A percentile compares a stretch with the other conserved stretches of the same genome.
These are phyloP conservation scores for Barnettozyma californica DNA, from an alignment of 805 yeast species.

Conservation along the genomic window DNA sequence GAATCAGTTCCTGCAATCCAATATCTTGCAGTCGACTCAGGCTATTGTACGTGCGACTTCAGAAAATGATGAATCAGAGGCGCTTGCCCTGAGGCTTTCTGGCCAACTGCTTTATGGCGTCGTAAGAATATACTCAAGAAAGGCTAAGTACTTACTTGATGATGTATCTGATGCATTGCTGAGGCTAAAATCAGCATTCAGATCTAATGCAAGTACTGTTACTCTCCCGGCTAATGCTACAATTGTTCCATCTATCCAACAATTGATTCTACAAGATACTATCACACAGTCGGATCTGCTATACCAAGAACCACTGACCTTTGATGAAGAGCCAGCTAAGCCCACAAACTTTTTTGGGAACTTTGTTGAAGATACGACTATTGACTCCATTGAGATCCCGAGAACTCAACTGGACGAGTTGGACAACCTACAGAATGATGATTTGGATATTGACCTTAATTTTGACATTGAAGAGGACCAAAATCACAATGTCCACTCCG, in stretches of 20 bases:
- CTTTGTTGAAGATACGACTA: conserved; percentile 23
- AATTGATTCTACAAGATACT: conserved; percentile 65
- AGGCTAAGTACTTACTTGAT: conserved; percentile 75
- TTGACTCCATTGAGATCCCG: conserved; percentile 63
- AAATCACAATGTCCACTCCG: conserved; percentile 19
- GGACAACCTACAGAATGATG: conserved; percentile 32
- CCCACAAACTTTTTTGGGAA: conserved; percentile 15
- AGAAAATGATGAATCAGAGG: conserved; percentile 33
- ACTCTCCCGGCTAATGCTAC: conserved; percentile 58
- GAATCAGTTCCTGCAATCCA: conserved; percentile 65
- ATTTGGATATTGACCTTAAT: conserved; percentile 51
- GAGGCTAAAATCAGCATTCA: conserved; percentile 65
- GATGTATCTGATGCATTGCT: conserved; percentile 76
- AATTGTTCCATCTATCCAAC: conserved; percentile 52
- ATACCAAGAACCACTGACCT: conserved; percentile 52
- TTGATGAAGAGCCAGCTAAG: conserved; percentile 23
- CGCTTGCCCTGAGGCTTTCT: conserved; percentile 73
- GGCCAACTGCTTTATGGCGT: conserved; percentile 86
- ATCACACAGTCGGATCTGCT: conserved; percentile 74
- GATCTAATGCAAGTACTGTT: conserved; percentile 38
- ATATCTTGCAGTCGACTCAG: conserved; percentile 59
- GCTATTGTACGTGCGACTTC: conserved; percentile 52
- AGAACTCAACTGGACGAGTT: conserved; percentile 38
- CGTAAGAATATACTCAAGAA: conserved; percentile 78
- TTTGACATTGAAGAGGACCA: conserved; percentile 34